A percentile compares a stretch with the other conserved stretches of the same genome.
These are phyloP conservation scores for Agrocybe chaxingu DNA, from an alignment of 768 basidiomycete genomes.

Conservation along the genomic window DNA sequence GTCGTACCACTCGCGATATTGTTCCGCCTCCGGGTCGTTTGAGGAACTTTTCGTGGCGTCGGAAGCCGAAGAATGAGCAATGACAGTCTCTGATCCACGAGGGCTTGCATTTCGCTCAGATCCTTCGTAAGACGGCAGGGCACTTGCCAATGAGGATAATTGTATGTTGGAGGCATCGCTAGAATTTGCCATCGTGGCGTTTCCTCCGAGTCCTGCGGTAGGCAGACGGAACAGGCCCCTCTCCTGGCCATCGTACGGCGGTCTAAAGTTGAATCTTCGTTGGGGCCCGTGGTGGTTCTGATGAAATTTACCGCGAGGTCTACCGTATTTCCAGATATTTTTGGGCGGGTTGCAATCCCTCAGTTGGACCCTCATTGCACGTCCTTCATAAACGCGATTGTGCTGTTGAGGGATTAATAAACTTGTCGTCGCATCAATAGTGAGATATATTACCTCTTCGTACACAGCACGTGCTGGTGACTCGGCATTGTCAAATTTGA, in stretches of 20 bases:
- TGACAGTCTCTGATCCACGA: neutral
- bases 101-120: neutral
- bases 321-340: constrained; percentile 42
- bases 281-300: constrained; percentile 23
- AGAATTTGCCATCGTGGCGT: neutral
- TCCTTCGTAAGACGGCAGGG: constrained; percentile 4
- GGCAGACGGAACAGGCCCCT: neutral
- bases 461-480: constrained; percentile 64
- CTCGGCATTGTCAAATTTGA: constrained; percentile 64
- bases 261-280: constrained; percentile 20
- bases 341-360: constrained; percentile 65
- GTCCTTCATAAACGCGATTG: constrained; percentile 64
- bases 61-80: neutral
- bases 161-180: constrained; percentile 2
- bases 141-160: constrained; percentile 6
- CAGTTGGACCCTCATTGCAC: constrained; percentile 72
- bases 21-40: constrained; percentile 20
- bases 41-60: constrained; percentile 4
- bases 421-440: neutral
- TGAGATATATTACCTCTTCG: constrained; percentile 49
- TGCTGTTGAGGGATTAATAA: constrained; percentile 44
- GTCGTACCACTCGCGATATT: constrained; percentile 45
- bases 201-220: neutral
- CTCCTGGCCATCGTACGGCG: constrained; percentile 10
- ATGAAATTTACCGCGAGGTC: constrained; percentile 40